Base-by-base conservation (phyloP, 192 early-diverging fungal genomes). In the Gigaspora rosea region DNA sequence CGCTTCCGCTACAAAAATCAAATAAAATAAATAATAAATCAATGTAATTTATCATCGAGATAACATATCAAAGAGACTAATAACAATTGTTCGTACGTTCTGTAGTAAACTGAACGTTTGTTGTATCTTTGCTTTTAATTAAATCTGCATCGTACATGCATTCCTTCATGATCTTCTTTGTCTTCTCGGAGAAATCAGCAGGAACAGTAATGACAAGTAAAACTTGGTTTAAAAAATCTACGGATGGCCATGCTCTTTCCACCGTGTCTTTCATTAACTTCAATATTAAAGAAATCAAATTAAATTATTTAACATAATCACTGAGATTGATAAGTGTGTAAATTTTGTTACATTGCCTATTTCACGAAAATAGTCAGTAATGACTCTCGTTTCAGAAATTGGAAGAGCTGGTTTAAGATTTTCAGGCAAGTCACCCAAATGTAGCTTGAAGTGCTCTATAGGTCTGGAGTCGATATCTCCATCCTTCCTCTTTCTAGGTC, bases 1-100 rank as follows among this genome's bases (percentile, higher is more conserved):
- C 62, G 73, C 73, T 75, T 75, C 73, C 13, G 73, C 73, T 75
- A 49, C 3, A 48, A 22, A 47, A 10, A 58, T 41, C 4, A 48
- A 15, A 20, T 10, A 58, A 15, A 8, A 32, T 1, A 63, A 15
- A 13, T 32, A 20, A 41, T 5, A 8, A 16, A 13, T 7, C 4
- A 13, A 35, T 47, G 8, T n/a, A 15, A 13, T 41, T 46, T 48
- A 62, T 58, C 16, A 49, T 62, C 73, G 73, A 62, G 61, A 57
- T 33, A 20, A 49, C 5, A 58, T 62, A 62, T 62, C 0, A 27
- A 27, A 27, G 27, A 27, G 27, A 27, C 27, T 27, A 27, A 27
- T 27, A 27, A 27, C 1, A 27, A 27, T 27, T 27, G 1, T 27
- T 27, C 27, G 27, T 27, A 27, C 27, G 27, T 27, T 27, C 27